A percentile compares a stretch with the other conserved stretches of the same genome.
These are phyloP conservation scores for Wickerhamiella spandovensis DNA, from an alignment of 805 yeast genomes.

Conservation along the genomic window DNA sequence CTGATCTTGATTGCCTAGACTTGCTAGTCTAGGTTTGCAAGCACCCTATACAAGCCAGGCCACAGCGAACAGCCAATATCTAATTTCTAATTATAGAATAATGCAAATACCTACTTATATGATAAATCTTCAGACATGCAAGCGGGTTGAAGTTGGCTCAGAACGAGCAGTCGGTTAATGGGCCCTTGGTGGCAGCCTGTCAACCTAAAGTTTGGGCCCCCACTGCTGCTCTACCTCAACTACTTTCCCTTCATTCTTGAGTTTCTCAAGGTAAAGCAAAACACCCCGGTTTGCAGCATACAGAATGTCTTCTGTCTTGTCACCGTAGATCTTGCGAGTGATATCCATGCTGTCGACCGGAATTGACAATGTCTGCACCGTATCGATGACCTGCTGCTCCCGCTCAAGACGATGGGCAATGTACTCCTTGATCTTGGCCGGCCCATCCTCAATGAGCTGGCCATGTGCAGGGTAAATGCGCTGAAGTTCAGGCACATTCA, in stretches of 20 bases:
- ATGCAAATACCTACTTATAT: not conserved
- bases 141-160: too few relatives aligned
- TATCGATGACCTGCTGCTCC: constrained; percentile 20
- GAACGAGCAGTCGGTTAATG: not conserved
- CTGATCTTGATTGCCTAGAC: not conserved
- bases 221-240: constrained; percentile 3
- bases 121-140: too few relatives aligned
- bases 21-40: too few relatives aligned
- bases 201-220: not conserved
- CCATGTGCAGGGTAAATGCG: constrained; percentile 29
- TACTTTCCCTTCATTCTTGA: constrained; percentile 15
- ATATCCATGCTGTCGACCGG: constrained; percentile 14
- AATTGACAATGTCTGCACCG: constrained; percentile 8
- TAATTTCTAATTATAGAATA: not conserved
- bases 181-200: not conserved
- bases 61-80: not conserved
- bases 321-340: constrained; percentile 18
- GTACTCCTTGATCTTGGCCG: constrained; percentile 21
- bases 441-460: constrained; percentile 22
- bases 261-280: constrained; percentile 20
- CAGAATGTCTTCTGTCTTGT: constrained; percentile 17
- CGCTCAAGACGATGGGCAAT: constrained; percentile 25
- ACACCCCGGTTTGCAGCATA: constrained; percentile 24
- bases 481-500: constrained; percentile 14
- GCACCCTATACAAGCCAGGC: too few relatives aligned